Conservation (phyloP, 768 basidiomycete species). For the Russula sp. region DNA sequence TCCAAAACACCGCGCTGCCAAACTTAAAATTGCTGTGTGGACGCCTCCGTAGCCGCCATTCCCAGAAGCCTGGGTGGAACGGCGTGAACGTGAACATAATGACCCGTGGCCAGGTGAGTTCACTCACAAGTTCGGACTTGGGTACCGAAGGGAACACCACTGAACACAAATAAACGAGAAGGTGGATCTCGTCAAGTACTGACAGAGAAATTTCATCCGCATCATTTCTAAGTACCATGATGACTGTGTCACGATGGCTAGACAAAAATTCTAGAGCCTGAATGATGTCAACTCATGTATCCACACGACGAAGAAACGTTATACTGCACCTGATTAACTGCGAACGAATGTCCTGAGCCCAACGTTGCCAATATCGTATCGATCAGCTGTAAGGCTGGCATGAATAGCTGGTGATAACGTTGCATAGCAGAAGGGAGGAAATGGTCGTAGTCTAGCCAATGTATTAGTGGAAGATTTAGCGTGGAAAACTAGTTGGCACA, state of each 20-base stretch:
- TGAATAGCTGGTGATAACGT: slow-evolving; percentile 85
- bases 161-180: slow-evolving; percentile 67
- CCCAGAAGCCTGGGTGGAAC: slow-evolving; percentile 41
- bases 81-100: background rate
- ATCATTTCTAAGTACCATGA: slow-evolving; percentile 75
- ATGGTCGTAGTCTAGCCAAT: slow-evolving; percentile 59
- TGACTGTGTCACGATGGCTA: slow-evolving; percentile 75
- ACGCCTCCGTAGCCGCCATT: slow-evolving; percentile 80
- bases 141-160: slow-evolving; percentile 65
- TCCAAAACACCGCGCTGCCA: slow-evolving; percentile 67
- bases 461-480: slow-evolving; percentile 5
- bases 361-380: slow-evolving; percentile 72
- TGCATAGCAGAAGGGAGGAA: slow-evolving; percentile 84
- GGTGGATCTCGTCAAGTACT: slow-evolving; percentile 69
- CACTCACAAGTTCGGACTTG: slow-evolving; percentile 68
- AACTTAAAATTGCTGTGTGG: slow-evolving; percentile 67
- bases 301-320: background rate
- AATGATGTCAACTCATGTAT: background rate
- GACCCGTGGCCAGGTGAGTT: background rate
- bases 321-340: slow-evolving; percentile 54
- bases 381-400: slow-evolving; percentile 80
- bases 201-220: slow-evolving; percentile 52
- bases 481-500: slow-evolving; percentile 27
- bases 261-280: slow-evolving; percentile 78
- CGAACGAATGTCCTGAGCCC: slow-evolving; percentile 58